These are phyloP conservation scores for Aspergillus niger DNA, from an alignment of 2,329 filamentous ascomycete genomes.

Conservation along the genomic window DNA sequence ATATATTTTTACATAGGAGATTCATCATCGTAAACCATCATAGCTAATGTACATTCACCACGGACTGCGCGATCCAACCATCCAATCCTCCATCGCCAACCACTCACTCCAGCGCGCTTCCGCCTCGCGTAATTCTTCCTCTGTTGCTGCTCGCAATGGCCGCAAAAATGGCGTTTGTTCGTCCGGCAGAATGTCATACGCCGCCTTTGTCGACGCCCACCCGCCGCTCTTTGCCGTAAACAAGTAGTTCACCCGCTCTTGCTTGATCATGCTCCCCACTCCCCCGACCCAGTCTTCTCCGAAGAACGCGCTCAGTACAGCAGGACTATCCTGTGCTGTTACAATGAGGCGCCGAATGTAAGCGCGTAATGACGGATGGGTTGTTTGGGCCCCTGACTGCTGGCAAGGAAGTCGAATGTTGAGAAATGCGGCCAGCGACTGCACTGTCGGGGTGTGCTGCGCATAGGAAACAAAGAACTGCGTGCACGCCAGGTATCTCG, in stretches of 20 bases:
- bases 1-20: constrained; percentile 23
- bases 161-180: constrained; percentile 85
- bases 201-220: constrained; percentile 83
- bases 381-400: constrained; percentile 41
- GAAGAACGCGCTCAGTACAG: constrained; percentile 86
- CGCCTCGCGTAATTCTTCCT: constrained; percentile 77
- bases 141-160: constrained; percentile 71
- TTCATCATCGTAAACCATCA: constrained; percentile 22
- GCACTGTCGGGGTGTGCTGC: constrained; percentile 76
- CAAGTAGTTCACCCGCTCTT: constrained; percentile 88
- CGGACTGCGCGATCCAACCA: constrained; percentile 72
- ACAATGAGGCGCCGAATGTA: constrained; percentile 90
- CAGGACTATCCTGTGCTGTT: constrained; percentile 87
- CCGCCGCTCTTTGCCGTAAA: constrained; percentile 91
- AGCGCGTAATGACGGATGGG: constrained; percentile 69
- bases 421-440: constrained; percentile 84
- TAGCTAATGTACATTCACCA: constrained; percentile 24
- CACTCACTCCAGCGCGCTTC: constrained; percentile 90
- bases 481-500: constrained; percentile 81
- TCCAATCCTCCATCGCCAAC: constrained; percentile 98
- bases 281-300: constrained; percentile 82
- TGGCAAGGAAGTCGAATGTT: constrained; percentile 92
- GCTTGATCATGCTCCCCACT: constrained; percentile 78
- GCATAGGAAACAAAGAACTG: constrained; percentile 86
- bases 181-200: constrained; percentile 82